Evolutionary conservation across 106 monocot species (phyloP), one percentile per base, ranked within the genome.

Genomic region (Allium sativum): DNA sequence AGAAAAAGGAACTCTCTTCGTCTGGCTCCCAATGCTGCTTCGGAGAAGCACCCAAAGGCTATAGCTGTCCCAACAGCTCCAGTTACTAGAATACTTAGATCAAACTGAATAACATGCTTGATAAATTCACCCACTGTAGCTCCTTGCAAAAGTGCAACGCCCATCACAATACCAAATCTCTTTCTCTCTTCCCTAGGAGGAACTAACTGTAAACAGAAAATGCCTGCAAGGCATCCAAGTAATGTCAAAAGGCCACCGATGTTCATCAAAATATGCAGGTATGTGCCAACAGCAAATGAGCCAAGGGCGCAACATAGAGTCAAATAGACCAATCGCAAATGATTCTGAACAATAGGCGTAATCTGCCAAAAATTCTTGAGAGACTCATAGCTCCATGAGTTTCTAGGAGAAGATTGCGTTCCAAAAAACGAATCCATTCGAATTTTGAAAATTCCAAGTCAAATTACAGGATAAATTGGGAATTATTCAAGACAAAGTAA

Each of bases 41-140:
- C 78, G 9, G 90, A 79, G 74, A 95, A 95, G 68, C 94, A 95
- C 3, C 60, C 86, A 61, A 95, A 95, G 6, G 81, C 94, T 3
- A 90, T 8, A 42, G 90, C 78, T 18, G 94, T 95, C 18, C 94
- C 94, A 13, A 86, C 86, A 73, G 90, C 79, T 21, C 81, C 90
- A 15, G 76, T 77, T 48, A 95, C 54, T 0, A 95, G 68, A 40
- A 95, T 73, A 16, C 94, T 95, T 81, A 64, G 64, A 56, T 47
- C 12, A 42, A 40, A 59, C 10, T 42, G 18, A 12, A 47, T 47
- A 8, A 47, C 47, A 47, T 47, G 47, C 68, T 84, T 31, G 59
- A 91, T 77, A 56, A 98, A 65, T 43, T 87, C 87, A 17, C 96
- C 96, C 7, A 98, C 31, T 14, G 84, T 61, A 40, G 91, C 84